Evolutionary conservation across 2,329 filamentous ascomycete genomes (phyloP).

Genomic region (Ceratocystis colombiana): DNA sequence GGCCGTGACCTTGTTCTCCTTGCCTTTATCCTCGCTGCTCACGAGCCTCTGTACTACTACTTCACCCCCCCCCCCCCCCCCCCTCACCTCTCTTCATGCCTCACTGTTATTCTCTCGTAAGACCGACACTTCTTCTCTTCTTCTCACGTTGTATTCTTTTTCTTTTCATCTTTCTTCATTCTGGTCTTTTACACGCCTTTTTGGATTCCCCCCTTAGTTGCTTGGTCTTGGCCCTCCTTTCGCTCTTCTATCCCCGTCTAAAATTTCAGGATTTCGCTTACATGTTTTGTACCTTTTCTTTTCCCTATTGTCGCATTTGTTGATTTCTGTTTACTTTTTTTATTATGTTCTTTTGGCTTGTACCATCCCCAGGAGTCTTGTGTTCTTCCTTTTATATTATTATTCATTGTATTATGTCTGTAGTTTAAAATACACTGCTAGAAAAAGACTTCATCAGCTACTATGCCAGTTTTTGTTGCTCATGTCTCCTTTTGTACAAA

Average conservation of each 20-base stretch:
- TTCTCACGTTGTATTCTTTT: not conserved
- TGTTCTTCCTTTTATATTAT: not conserved
- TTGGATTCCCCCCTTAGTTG: not conserved
- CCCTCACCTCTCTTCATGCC: not conserved
- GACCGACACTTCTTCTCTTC: not conserved
- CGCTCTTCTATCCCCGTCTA: not conserved
- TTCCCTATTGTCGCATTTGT: not conserved
- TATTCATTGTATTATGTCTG: not conserved
- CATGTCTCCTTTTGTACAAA: not conserved
- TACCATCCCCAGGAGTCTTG: constrained; percentile 9
- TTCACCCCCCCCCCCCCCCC: not conserved
- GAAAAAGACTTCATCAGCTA: no score
- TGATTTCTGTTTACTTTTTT: not conserved
- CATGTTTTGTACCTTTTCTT: not conserved
- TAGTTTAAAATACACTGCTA: not conserved
- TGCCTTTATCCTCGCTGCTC: not conserved
- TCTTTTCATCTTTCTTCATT: constrained; percentile 20
- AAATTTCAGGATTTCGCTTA: not conserved
- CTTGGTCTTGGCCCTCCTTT: not conserved
- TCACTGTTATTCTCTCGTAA: not conserved
- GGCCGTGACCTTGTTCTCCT: not conserved
- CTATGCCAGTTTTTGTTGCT: no score
- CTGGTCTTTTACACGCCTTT: constrained; percentile 1
- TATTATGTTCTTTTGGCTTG: not conserved
- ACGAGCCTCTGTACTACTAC: constrained; percentile 18